Evolutionary conservation across 1,139 yeast genomes (phyloP).

Genomic region (Kodamaea derodonti): DNA sequence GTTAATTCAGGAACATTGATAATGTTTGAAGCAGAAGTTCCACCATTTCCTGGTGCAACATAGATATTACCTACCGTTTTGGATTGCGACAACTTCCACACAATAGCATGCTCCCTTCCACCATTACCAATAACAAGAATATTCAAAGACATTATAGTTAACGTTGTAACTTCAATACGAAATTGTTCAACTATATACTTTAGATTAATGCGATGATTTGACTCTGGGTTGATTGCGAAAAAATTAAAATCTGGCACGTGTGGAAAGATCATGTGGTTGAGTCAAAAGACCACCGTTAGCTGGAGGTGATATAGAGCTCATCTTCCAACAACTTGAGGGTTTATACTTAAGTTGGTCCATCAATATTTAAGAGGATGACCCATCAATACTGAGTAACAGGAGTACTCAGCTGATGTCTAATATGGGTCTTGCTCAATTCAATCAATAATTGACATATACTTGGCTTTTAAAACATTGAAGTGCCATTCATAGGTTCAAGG

Average conservation of each 20-base stretch:
- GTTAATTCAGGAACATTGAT: conserved; percentile 68
- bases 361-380: too few relatives aligned
- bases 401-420: too few relatives aligned
- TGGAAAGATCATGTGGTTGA: background rate
- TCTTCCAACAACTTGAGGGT: too few relatives aligned
- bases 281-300: background rate
- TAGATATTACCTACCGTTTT: conserved; percentile 64
- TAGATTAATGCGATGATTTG: conserved; percentile 14
- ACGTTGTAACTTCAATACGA: background rate
- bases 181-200: background rate
- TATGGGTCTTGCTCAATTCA: too few relatives aligned
- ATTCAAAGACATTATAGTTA: conserved; percentile 38
- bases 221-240: conserved; percentile 9
- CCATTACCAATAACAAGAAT: conserved; percentile 93
- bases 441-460: too few relatives aligned
- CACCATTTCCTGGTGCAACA: conserved; percentile 98
- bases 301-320: background rate
- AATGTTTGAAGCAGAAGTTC: conserved; percentile 65
- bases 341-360: too few relatives aligned
- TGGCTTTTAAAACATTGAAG: too few relatives aligned
- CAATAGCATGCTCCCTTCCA: conserved; percentile 97
- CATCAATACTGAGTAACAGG: too few relatives aligned
- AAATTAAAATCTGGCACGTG: conserved; percentile 2
- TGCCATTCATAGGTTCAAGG: too few relatives aligned
- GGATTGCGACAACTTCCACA: conserved; percentile 87